Base-by-base conservation (phyloP, 2,329 filamentous ascomycete genomes). In the Tolypocladium endophyticum region DNA sequence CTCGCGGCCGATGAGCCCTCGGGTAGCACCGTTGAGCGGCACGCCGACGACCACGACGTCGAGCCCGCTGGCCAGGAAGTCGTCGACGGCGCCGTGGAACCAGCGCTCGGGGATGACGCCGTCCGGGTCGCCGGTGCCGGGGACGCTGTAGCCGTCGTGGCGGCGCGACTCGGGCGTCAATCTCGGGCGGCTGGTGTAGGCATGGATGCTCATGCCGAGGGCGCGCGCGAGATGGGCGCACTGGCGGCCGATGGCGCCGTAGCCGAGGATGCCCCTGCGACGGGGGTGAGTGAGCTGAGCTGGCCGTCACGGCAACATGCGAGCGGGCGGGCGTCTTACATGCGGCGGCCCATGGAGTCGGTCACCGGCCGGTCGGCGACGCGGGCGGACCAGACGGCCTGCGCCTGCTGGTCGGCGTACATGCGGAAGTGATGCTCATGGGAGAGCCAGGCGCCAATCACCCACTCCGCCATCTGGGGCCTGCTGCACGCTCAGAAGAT, bases 171-270 rank as follows among this genome's bases (percentile, higher is more conserved):
- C 83, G 0, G 82, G 77, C 0, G 86, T 88, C 2, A 75, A 65
- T 41, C 83, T 81, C 0, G 84, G 81, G 1, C 77, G 80, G 1
- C 82, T 82, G 0, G 87, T 90, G 71, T 86, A 89, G 1, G 86
- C 87, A 65, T 87, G 77, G 1, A 91, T 81, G 54, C 83, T 76
- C 81, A 88, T 87, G 16, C 87, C 87, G 66, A 88, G 70, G 4
- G 84, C 83, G 25, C 78, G 74, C 4, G 79, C 80, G 8, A 87
- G 77, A 9, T 74, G 70, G 9, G 74, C 77, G 57, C 66, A 68
- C 57, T 79, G 75, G 4, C 77, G 70, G 5, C 76, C 77, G 54
- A 79, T 79, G 54, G 73, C 70, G 41, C 77, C 77, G 60, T 79
- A 79, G 14, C 77, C 76, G 12, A 79, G 67, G 56, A 79, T 68